Evolutionary conservation across 345 rosid genomes (phyloP), one percentile per base, ranked within the genome.

Genomic region (Xanthoceras sorbifolium): DNA sequence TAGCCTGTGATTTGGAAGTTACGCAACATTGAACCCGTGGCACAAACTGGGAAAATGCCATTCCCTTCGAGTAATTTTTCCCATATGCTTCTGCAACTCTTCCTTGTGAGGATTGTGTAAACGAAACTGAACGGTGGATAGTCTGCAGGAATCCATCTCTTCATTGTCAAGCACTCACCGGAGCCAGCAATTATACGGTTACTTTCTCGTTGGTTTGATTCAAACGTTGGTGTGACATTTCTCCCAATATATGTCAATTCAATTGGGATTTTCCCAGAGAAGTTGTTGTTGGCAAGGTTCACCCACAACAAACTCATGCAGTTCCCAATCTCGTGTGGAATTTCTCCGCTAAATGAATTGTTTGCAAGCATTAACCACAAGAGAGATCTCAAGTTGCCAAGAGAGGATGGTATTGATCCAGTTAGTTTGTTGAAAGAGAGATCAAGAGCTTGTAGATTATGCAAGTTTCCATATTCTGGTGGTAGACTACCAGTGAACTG

Each of bases 341-440:
- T 92, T 65, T 87, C 83, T 3, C 97, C 98, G 0, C 78, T 75
- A 5, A 95, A 83, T 34, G 76, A 80, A 81, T 95, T 95, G 81
- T 92, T 86, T 20, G 99, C 97, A n/a, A 95, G 94, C 98, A 95
- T 92, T 71, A 95, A 73, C 99, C 99, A 95, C 82, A 95, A 28
- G 26, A 95, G 92, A 46, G 89, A 90, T 2, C 69, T 90, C 85
- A 95, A 61, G 9, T 87, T 93, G 44, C 98, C 97, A 6, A 95
- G 68, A 20, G 90, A 75, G 60, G 84, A 25, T 8, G 99, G 99
- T 75, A 92, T 92, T 0, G 82, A 64, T 69, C 99, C 99, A 0
- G 78, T 82, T 14, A 95, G 89, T 9, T 15, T 73, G 77, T 95
- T 95, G 84, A 78, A 93, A 65, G 99, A 95, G 71, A 95, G 92